phyloP scores from a whole-genome alignment of 2,329 filamentous ascomycete genomes.

The Immersiporthe knoxdaviesiana region DNA sequence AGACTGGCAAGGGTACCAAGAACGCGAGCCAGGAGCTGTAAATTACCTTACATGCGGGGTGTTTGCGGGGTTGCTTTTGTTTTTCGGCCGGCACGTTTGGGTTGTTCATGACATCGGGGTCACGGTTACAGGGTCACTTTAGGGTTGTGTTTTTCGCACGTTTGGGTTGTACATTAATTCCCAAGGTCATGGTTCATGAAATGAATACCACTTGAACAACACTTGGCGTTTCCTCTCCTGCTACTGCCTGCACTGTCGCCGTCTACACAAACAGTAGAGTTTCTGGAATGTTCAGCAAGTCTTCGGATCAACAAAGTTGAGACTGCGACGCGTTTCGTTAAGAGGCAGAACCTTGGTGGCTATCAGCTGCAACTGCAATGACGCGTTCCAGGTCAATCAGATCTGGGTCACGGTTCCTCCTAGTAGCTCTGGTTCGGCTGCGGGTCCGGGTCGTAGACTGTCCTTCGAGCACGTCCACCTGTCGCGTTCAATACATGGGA shows the following conservation, averaged over 20 bases:
- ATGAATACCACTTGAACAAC: slow-evolving; percentile 57
- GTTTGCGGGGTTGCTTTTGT: slow-evolving; percentile 55
- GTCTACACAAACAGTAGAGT: too few relatives aligned
- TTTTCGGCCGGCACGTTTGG: slow-evolving; percentile 68
- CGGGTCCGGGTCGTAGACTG: neutral
- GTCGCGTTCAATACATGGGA: neutral
- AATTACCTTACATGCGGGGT: slow-evolving; percentile 40
- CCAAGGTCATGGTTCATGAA: slow-evolving; percentile 69
- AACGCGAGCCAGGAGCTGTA: slow-evolving; percentile 93
- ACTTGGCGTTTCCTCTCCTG: neutral
- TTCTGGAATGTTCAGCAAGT: neutral
- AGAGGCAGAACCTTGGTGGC: neutral
- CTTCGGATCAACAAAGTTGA: neutral
- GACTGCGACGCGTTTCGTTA: neutral
- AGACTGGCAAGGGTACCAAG: slow-evolving; percentile 95
- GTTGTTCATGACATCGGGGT: slow-evolving; percentile 80
- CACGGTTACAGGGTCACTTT: slow-evolving; percentile 70
- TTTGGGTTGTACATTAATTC: slow-evolving; percentile 75
- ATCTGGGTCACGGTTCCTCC: too few relatives aligned
- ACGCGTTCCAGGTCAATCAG: neutral
- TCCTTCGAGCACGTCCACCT: neutral
- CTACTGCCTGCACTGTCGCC: neutral
- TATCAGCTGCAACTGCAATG: neutral
- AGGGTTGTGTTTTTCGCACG: slow-evolving; percentile 63
- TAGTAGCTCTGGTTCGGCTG: neutral